Base-by-base conservation (phyloP, 129 eudicot species). In the Arctium minus region DNA sequence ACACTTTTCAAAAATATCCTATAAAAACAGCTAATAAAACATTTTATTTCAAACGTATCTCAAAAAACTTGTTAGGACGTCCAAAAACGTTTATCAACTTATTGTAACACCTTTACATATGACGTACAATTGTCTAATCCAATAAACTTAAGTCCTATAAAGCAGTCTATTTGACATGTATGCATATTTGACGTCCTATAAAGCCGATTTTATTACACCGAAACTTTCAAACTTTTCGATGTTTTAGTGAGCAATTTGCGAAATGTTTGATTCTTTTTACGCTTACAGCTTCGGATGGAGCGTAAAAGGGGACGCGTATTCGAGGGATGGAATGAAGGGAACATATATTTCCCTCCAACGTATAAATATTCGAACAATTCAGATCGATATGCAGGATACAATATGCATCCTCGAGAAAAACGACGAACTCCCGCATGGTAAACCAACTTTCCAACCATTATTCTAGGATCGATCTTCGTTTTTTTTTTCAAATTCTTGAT, bases 391-490 rank as follows among this genome's bases (percentile, higher is more conserved):
- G 98, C 99, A 64, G 99, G 98, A 35, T 96, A 94, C 17, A 87
- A 91, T 82, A 87, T 84, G 93, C 95, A 89, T 81, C 93, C 88
- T 0, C 92, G 87, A 83, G 96, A 92, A 86, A 95, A 95, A 85
- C 90, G 97, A 72, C 90, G 99, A 85, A 95, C 99, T 70, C 99
- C 99, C 4, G 99, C 99, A 87, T 96, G 99, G 99, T 95, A 93
- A 90, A 76, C 18, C 64, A 83, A 67, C 0, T 48, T 8, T 30
- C 29, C 17, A 40, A 48, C 77, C 72, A 33, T 74, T 40, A 67
- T 42, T 37, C 37, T 69, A 50, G 11, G 78, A 84, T 37, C 36
- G 10, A 7, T 15, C 44, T 67, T 46, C 11, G 0, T 72, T 53
- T 13, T 31, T 68, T 36, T 70, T 13, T 30, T 56, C 32, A 32